These are phyloP conservation scores for Hericium erinaceus DNA, from an alignment of 768 basidiomycete species.

Conservation along the genomic window DNA sequence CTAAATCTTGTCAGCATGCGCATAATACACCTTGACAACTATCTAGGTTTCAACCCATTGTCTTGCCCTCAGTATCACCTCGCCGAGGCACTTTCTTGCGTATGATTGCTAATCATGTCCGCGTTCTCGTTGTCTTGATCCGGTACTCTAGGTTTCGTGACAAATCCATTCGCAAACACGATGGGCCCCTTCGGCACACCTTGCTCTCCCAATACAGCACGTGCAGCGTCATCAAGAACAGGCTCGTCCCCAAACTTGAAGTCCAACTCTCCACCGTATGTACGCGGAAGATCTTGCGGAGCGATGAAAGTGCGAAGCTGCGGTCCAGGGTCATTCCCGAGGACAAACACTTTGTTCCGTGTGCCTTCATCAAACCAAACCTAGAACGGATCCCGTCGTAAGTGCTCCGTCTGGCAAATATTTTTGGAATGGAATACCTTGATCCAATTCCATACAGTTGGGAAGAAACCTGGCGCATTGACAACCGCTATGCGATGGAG, in stretches of 20 bases:
- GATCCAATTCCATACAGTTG: slow-evolving; percentile 78
- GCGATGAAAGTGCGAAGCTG: slow-evolving; percentile 43
- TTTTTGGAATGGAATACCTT: slow-evolving; percentile 33
- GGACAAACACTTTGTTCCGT: slow-evolving; percentile 65
- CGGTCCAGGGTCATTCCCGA: slow-evolving; percentile 50
- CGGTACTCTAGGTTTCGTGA: slow-evolving; percentile 15
- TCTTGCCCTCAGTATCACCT: no score
- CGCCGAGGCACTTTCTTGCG: no score
- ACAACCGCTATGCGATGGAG: slow-evolving; percentile 58
- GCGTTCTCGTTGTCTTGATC: neutral
- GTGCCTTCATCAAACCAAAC: slow-evolving; percentile 78
- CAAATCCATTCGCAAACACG: slow-evolving; percentile 37
- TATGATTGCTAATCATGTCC: no score
- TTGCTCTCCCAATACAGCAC: slow-evolving; percentile 31
- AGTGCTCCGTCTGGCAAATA: no score
- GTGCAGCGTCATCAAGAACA: slow-evolving; percentile 46
- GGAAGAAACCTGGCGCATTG: slow-evolving; percentile 77
- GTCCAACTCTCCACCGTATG: slow-evolving; percentile 67
- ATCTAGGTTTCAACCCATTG: no score
- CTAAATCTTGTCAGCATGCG: no score
- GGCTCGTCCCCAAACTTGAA: slow-evolving; percentile 68
- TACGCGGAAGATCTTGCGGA: slow-evolving; percentile 44
- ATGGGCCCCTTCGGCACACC: slow-evolving; percentile 47
- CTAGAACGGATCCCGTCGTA: slow-evolving; percentile 21
- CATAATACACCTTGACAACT: no score